Conservation (phyloP, 768 basidiomycete species). For the Inosperma sp. region DNA sequence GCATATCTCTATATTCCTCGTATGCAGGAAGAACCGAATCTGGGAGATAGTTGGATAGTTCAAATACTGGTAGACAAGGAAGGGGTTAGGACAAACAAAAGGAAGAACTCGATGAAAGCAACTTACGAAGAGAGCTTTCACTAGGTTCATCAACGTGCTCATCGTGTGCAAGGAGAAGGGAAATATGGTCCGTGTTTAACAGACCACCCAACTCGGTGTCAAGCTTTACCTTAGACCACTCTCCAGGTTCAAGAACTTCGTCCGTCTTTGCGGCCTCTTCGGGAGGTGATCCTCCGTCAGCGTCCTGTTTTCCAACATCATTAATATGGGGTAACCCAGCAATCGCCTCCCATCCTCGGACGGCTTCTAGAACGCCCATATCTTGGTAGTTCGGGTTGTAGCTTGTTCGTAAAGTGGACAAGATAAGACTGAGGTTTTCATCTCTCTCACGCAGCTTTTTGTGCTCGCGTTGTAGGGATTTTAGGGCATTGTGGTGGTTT, state of each 20-base stretch:
- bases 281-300: conserved; percentile 18
- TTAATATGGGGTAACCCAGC: conserved; percentile 69
- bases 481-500: conserved; percentile 68
- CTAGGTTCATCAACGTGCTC: conserved; percentile 51
- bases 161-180: conserved; percentile 74
- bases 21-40: conserved; percentile 73
- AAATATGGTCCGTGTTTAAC: conserved; percentile 63
- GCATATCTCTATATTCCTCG: conserved; percentile 54
- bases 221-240: conserved; percentile 58
- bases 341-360: conserved; percentile 85
- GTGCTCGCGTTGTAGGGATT: conserved; percentile 69
- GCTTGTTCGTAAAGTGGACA: conserved; percentile 71
- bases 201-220: conserved; percentile 53
- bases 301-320: conserved; percentile 53
- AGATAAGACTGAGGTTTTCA: conserved; percentile 73
- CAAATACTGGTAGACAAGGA: conserved; percentile 54
- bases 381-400: conserved; percentile 99
- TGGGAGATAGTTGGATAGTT: conserved; percentile 79
- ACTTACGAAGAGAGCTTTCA: conserved; percentile 55
- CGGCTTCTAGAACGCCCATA: conserved; percentile 97
- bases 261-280: conserved; percentile 30
- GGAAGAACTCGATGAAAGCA: not conserved
- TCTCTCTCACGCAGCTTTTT: conserved; percentile 71
- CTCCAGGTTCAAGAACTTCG: conserved; percentile 54
- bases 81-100: conserved; percentile 1